A percentile compares a stretch with the other conserved stretches of the same genome.
These are phyloP conservation scores for Tetradesmus lagerheimii DNA, from an alignment of 139 green algal species.

Conservation along the genomic window DNA sequence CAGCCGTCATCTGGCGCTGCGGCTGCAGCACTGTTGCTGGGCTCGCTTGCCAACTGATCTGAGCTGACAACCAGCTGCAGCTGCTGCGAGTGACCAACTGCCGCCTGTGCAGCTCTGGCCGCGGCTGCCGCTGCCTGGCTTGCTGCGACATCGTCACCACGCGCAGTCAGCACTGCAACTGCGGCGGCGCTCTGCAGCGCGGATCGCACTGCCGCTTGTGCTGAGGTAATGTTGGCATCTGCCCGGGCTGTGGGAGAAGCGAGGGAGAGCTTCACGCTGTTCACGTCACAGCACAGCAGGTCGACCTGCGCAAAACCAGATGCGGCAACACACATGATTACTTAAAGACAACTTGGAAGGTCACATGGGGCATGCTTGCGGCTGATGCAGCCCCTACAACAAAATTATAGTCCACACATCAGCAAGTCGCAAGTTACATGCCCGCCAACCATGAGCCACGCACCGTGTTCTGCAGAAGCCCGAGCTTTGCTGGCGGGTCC, in stretches of 20 bases:
- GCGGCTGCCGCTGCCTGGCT: neutral
- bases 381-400: too few species aligned
- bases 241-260: neutral
- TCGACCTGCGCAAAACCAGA: neutral
- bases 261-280: neutral
- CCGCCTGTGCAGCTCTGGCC: neutral
- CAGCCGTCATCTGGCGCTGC: too few species aligned
- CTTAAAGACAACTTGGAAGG: too few species aligned
- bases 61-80: neutral
- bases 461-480: conserved; percentile 1
- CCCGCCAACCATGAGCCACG: too few species aligned
- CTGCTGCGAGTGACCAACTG: neutral
- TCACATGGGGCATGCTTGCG: too few species aligned
- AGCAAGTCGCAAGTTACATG: too few species aligned
- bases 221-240: neutral
- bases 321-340: too few species aligned
- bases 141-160: neutral
- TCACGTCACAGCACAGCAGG: neutral
- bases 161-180: neutral
- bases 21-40: too few species aligned
- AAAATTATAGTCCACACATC: too few species aligned
- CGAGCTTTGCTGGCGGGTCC: neutral
- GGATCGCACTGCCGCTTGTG: neutral
- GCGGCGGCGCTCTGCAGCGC: neutral
- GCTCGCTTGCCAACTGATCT: neutral